phyloP scores from a whole-genome alignment of 306 rosid genomes.

The Begonia loranthoides region DNA sequence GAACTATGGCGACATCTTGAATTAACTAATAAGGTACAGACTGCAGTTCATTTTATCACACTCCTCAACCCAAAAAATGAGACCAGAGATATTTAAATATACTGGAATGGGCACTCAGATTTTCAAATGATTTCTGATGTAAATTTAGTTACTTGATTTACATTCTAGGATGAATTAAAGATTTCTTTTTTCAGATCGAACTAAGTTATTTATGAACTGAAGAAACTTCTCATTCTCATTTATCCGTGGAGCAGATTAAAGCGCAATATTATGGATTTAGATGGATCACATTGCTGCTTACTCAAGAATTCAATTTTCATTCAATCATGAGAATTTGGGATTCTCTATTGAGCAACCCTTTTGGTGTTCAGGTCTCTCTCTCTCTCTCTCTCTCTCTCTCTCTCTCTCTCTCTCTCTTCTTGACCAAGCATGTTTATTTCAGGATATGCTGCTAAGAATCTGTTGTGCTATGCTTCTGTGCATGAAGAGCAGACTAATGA shows the following conservation, averaged over 20 bases:
- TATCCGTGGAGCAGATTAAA: slow-evolving; percentile 34
- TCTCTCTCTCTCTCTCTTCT: slow-evolving; percentile 1
- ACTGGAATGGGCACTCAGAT: too few species aligned
- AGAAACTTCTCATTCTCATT: neutral
- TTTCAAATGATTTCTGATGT: too few species aligned
- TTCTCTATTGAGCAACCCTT: slow-evolving; percentile 56
- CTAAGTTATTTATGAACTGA: neutral
- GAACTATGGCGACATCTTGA: slow-evolving; percentile 79
- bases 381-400: slow-evolving; percentile 11
- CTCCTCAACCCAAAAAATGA: too few species aligned
- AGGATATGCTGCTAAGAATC: slow-evolving; percentile 76
- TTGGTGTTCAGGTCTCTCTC: slow-evolving; percentile 59
- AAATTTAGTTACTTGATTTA: too few species aligned
- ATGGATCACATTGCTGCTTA: slow-evolving; percentile 75
- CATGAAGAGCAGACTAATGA: slow-evolving; percentile 39
- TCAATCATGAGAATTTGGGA: slow-evolving; percentile 75
- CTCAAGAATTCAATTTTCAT: slow-evolving; percentile 62
- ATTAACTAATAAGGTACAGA: slow-evolving; percentile 44
- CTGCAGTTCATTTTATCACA: too few species aligned
- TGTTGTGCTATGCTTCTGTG: slow-evolving; percentile 81
- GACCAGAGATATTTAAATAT: too few species aligned
- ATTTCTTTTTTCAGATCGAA: too few species aligned
- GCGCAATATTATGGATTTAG: slow-evolving; percentile 74
- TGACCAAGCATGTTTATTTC: slow-evolving; percentile 7
- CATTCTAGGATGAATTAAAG: too few species aligned